phyloP scores from a whole-genome alignment of 1,284 basidiomycete genomes.

The Ceraceosorus guamensis region DNA sequence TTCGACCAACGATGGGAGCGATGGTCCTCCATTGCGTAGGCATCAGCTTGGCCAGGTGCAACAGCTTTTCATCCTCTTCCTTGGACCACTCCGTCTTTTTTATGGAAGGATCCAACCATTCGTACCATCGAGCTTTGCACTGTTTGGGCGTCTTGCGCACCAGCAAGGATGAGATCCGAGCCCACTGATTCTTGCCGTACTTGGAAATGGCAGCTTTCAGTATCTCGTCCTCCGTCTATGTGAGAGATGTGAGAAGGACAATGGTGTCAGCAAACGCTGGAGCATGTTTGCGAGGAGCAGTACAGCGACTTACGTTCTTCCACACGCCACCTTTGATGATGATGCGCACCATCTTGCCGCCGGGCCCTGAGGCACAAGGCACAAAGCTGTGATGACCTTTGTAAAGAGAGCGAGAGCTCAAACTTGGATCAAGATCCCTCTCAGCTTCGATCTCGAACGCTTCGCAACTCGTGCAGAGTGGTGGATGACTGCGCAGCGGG shows the following conservation, averaged over 20 bases:
- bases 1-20: constrained; percentile 96
- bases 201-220: constrained; percentile 48
- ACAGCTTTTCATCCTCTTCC: constrained; percentile 90
- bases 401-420: no score
- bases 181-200: constrained; percentile 58
- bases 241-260: neutral
- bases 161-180: constrained; percentile 92
- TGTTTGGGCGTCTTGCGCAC: constrained; percentile 99
- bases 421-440: no score
- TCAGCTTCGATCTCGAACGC: no score
- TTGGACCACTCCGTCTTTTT: constrained; percentile 89
- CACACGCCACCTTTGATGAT: constrained; percentile 48
- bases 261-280: neutral
- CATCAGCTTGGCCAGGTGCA: constrained; percentile 97
- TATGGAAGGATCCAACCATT: constrained; percentile 98
- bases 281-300: neutral
- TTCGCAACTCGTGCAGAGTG: no score
- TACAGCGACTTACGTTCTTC: constrained; percentile 39
- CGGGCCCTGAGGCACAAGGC: no score
- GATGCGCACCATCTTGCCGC: constrained; percentile 38
- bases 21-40: constrained; percentile 99
- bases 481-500: no score
- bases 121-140: constrained; percentile 97
- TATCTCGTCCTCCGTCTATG: constrained; percentile 46
- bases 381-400: no score